These are phyloP conservation scores for Dittrichia graveolens DNA, from an alignment of 129 eudicot genomes.

Conservation along the genomic window DNA sequence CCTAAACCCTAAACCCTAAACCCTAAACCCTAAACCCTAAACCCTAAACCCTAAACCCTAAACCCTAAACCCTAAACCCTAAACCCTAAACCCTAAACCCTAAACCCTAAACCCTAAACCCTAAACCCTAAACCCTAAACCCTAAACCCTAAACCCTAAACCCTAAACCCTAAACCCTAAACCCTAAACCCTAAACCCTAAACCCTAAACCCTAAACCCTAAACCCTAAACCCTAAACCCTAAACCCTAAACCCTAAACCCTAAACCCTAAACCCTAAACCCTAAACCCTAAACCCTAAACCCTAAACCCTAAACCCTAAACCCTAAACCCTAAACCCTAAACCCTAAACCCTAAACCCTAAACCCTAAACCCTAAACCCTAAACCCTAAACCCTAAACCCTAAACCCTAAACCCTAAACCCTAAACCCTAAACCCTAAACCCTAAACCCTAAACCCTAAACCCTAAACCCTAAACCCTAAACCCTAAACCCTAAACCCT, in stretches of 20 bases:
- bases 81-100: conserved; percentile 26
- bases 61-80: conserved; percentile 28
- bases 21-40: conserved; percentile 18
- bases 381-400: conserved; percentile 29
- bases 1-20: conserved; percentile 17
- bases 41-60: conserved; percentile 18
- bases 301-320: conserved; percentile 18
- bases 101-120: conserved; percentile 29
- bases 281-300: conserved; percentile 14
- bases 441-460: conserved; percentile 22
- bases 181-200: conserved; percentile 24
- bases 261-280: conserved; percentile 19
- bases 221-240: conserved; percentile 22
- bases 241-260: conserved; percentile 22
- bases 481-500: conserved; percentile 25
- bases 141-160: conserved; percentile 28
- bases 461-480: conserved; percentile 26
- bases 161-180: conserved; percentile 19
- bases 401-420: conserved; percentile 29
- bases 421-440: conserved; percentile 22
- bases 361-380: conserved; percentile 26
- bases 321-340: conserved; percentile 17
- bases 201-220: conserved; percentile 25
- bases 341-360: conserved; percentile 20
- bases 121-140: conserved; percentile 18